A percentile compares a stretch with the other conserved stretches of the same genome.
phyloP scores from a whole-genome alignment of 352 stramenopile genomes.

The Globisporangium spiculum region DNA sequence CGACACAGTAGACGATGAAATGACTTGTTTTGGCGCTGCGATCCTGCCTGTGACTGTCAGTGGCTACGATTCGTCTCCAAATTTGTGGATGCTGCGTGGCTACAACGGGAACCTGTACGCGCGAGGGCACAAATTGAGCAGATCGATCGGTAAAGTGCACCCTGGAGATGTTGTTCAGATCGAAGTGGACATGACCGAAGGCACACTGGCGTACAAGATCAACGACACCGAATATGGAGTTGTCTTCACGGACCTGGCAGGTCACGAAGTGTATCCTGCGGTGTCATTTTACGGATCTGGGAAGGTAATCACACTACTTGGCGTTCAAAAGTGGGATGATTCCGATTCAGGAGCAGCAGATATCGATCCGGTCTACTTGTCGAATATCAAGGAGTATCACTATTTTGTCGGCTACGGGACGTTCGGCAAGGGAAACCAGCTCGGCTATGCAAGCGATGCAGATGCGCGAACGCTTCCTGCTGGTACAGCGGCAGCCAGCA shows the following conservation, averaged over 20 bases:
- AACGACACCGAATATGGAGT: slow-evolving; percentile 88
- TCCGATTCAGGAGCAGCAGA: slow-evolving; percentile 22
- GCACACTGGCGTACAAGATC: slow-evolving; percentile 86
- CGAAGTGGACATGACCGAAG: slow-evolving; percentile 87
- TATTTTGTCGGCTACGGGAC: slow-evolving; percentile 77
- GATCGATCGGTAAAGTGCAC: slow-evolving; percentile 87
- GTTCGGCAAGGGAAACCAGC: slow-evolving; percentile 66
- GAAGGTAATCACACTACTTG: slow-evolving; percentile 81
- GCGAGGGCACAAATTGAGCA: slow-evolving; percentile 81
- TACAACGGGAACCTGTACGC: slow-evolving; percentile 92
- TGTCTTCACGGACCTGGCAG: slow-evolving; percentile 79
- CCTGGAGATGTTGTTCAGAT: slow-evolving; percentile 86
- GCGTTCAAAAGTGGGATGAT: slow-evolving; percentile 81
- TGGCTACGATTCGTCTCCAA: slow-evolving; percentile 89
- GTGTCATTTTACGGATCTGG: slow-evolving; percentile 89
- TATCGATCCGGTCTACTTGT: slow-evolving; percentile 66
- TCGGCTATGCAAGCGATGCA: slow-evolving; percentile 72
- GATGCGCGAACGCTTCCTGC: slow-evolving; percentile 18
- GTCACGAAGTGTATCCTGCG: slow-evolving; percentile 82
- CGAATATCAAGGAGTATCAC: slow-evolving; percentile 76
- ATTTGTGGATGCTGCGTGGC: slow-evolving; percentile 89
- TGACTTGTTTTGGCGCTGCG: slow-evolving; percentile 90
- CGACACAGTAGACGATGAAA: slow-evolving; percentile 89
- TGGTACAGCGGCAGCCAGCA: slow-evolving; percentile 17
- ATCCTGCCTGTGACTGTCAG: slow-evolving; percentile 86